Base-by-base conservation (phyloP, 2,329 filamentous ascomycete genomes). In the Beauveria asiatica region DNA sequence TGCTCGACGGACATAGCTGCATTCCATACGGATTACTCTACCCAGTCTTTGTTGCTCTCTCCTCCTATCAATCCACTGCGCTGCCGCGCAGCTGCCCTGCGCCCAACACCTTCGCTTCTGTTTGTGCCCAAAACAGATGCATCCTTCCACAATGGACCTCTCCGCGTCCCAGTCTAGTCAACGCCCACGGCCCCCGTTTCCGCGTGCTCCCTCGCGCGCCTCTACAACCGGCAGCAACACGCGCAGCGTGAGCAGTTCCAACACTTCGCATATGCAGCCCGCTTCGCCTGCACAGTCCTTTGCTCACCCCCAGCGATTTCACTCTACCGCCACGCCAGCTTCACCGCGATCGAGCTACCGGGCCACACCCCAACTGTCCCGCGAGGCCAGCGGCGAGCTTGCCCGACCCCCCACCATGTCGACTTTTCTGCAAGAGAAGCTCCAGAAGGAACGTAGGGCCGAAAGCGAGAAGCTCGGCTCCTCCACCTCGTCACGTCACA, bases 391-490 rank as follows among this genome's bases (percentile, higher is more conserved):
- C 44, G 70, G 72, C 33, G 79, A 82, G 21, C 70, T 73, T 3
- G 64, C 68, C 4, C 73, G 74, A 17, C 75, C 73, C 48, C 68
- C 70, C 27, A 73, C 74, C 0, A 70, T 79, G 16, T 84, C 82
- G 0, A 76, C 72, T 17, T 80, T 83, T 55, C 72, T 85, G 2
- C 82, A 83, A 51, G 81, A 84, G 66, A 79, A 76, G 62, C 70
- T 85, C n/a, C 76, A 79, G 52, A 77, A 73, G 30, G 79, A 82
- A 64, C 76, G 81, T 39, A 76, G 71, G 57, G 74, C 75, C 0
- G 81, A 83, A 64, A 75, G 73, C 53, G 79, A 81, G 45, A 76
- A 76, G 50, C 65, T 66, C 3, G 60, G 72, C 19, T 70, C 66
- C 27, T 62, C 66, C 0, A 62, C 67, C 6, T 67, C 74, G 3